Conservation (phyloP, 164 flowering plant genomes). For the Stephania yunnanensis region DNA sequence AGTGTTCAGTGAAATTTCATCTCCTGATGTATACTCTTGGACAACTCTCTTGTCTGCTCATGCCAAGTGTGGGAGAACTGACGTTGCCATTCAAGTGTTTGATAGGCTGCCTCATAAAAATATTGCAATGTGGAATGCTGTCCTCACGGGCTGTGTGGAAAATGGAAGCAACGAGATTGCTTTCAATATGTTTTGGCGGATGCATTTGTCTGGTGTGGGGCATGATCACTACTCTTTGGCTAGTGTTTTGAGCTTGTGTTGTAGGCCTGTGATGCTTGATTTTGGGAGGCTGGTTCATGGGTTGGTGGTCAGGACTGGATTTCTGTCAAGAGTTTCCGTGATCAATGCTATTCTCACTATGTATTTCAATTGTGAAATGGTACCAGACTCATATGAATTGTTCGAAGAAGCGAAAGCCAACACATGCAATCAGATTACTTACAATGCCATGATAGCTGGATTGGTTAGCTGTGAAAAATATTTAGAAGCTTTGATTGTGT, state of each 20-base stretch:
- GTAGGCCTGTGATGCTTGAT: conserved; percentile 22
- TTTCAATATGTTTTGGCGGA: conserved; percentile 39
- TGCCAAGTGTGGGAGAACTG: conserved; percentile 39
- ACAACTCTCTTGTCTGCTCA: conserved; percentile 58
- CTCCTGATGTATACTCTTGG: conserved; percentile 68
- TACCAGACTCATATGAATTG: conserved; percentile 34
- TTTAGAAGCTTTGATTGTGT: conserved; percentile 45
- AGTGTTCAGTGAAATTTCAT: conserved; percentile 44
- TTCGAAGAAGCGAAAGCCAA: conserved; percentile 40
- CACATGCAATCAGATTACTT: conserved; percentile 45
- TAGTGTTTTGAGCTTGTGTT: conserved; percentile 57
- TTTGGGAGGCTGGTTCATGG: conserved; percentile 63
- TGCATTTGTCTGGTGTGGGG: conserved; percentile 44
- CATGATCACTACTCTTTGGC: conserved; percentile 60
- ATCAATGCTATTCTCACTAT: conserved; percentile 57
- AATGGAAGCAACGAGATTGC: conserved; percentile 35
- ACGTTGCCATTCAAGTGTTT: conserved; percentile 35
- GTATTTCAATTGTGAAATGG: conserved; percentile 49
- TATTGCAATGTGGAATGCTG: conserved; percentile 62
- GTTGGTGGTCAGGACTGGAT: conserved; percentile 44
- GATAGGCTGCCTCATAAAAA: conserved; percentile 38
- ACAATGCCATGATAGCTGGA: conserved; percentile 71
- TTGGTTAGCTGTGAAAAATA: conserved; percentile 39
- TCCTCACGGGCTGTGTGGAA: conserved; percentile 61
- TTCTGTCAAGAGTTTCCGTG: conserved; percentile 43